These are phyloP conservation scores for Naganishia sp. DNA, from an alignment of 1,284 basidiomycete species.

Conservation along the genomic window DNA sequence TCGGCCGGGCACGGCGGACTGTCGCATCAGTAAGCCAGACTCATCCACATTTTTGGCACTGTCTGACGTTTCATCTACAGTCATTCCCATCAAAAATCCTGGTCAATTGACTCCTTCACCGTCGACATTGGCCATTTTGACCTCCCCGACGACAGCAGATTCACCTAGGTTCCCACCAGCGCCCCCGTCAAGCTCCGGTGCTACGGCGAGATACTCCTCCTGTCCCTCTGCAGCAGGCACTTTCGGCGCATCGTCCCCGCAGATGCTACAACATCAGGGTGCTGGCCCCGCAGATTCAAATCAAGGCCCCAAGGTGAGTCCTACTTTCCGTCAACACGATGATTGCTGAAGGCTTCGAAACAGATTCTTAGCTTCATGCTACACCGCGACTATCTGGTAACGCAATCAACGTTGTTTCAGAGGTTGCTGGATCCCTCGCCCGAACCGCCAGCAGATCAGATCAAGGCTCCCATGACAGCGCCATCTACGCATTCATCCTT, in stretches of 20 bases:
- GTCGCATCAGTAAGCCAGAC: constrained; percentile 45
- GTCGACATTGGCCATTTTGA: constrained; percentile 14
- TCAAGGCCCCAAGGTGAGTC: constrained; percentile 14
- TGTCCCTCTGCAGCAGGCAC: constrained; percentile 3
- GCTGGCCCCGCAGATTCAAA: not conserved
- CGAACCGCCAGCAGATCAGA: constrained; percentile 18
- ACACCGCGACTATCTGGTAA: constrained; percentile 51
- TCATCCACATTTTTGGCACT: too few species aligned
- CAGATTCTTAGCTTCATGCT: constrained; percentile 46
- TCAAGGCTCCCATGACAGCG: constrained; percentile 12
- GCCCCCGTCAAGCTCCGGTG: not conserved
- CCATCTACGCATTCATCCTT: constrained; percentile 18
- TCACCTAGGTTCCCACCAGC: constrained; percentile 7
- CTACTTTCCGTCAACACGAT: not conserved
- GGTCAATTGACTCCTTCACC: constrained; percentile 33
- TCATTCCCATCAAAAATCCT: constrained; percentile 35
- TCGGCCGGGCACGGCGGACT: constrained; percentile 44
- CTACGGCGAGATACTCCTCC: not conserved
- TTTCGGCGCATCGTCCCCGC: constrained; percentile 12
- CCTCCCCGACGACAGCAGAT: constrained; percentile 1
- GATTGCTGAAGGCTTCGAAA: not conserved
- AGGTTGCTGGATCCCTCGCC: constrained; percentile 40
- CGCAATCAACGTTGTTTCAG: constrained; percentile 50
- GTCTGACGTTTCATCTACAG: constrained; percentile 18
- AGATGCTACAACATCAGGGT: not conserved